These are phyloP conservation scores for Rickenella mellea DNA, from an alignment of 768 basidiomycete genomes.

Conservation along the genomic window DNA sequence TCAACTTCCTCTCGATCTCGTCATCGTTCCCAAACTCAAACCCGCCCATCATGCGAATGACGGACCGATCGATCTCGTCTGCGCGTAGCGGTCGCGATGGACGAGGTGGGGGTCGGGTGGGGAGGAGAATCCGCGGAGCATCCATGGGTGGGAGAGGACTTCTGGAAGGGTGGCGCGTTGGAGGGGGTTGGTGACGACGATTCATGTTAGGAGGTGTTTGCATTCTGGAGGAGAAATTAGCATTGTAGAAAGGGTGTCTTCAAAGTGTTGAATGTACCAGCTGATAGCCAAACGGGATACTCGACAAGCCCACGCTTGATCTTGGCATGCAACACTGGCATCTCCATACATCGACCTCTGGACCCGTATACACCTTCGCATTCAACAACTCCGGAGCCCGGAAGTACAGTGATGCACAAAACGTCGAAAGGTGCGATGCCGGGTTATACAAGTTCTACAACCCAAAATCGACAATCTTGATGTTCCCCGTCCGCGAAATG, in stretches of 20 bases:
- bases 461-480: conserved; percentile 99
- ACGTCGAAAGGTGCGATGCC: conserved; percentile 71
- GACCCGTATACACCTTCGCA: conserved; percentile 92
- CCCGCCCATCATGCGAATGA: conserved; percentile 87
- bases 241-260: not conserved
- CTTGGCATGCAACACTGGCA: conserved; percentile 98
- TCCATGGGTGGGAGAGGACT: conserved; percentile 86
- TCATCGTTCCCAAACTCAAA: conserved; percentile 93
- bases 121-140: conserved; percentile 77
- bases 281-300: conserved; percentile 93
- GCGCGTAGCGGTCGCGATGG: conserved; percentile 81
- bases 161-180: conserved; percentile 77
- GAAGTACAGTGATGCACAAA: conserved; percentile 97
- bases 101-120: conserved; percentile 80
- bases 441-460: conserved; percentile 94
- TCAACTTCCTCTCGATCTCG: conserved; percentile 70
- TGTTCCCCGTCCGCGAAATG: conserved; percentile 96
- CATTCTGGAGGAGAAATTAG: conserved; percentile 53
- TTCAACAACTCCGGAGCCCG: conserved; percentile 96
- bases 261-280: conserved; percentile 44
- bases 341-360: conserved; percentile 99
- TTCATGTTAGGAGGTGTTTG: conserved; percentile 84
- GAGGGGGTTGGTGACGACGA: conserved; percentile 92
- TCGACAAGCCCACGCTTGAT: conserved; percentile 97
- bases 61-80: conserved; percentile 80